Conservation (phyloP, 352 stramenopile genomes). For the Thraustochytrium sp. region DNA sequence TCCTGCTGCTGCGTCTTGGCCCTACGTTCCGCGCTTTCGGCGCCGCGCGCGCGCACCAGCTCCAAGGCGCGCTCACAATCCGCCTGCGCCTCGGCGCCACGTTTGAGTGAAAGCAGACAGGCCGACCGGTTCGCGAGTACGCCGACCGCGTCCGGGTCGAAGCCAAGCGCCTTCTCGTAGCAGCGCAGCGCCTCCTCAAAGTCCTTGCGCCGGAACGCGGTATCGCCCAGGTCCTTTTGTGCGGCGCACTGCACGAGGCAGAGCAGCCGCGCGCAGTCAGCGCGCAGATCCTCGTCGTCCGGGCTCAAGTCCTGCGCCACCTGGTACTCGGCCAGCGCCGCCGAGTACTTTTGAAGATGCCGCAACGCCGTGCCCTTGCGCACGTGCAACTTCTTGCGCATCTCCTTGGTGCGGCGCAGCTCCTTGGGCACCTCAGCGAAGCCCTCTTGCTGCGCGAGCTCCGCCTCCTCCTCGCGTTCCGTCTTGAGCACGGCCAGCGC, state of each 20-base stretch:
- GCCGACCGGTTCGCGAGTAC: slow-evolving; percentile 47
- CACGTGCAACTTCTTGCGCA: slow-evolving; percentile 42
- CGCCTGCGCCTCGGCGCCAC: background rate
- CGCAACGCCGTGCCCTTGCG: slow-evolving; percentile 22
- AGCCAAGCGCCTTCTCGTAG: slow-evolving; percentile 41
- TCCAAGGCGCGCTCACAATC: slow-evolving; percentile 40
- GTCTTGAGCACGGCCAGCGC: background rate
- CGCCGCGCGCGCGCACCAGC: background rate
- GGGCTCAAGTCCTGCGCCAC: slow-evolving; percentile 10
- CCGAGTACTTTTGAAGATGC: slow-evolving; percentile 10
- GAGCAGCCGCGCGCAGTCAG: slow-evolving; percentile 31
- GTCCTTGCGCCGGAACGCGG: background rate
- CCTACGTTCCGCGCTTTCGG: background rate
- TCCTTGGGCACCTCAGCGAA: slow-evolving; percentile 34
- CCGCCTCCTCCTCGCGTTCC: background rate
- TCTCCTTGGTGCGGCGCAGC: background rate
- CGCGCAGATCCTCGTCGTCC: slow-evolving; percentile 16
- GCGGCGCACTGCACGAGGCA: slow-evolving; percentile 8
- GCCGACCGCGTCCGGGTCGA: slow-evolving; percentile 9
- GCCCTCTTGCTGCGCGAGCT: background rate
- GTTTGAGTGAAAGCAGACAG: slow-evolving; percentile 4
- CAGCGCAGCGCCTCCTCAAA: background rate
- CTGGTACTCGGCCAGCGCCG: slow-evolving; percentile 42
- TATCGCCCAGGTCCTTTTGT: slow-evolving; percentile 44
- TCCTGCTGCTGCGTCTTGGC: background rate